A percentile compares a stretch with the other conserved stretches of the same genome.
Evolutionary conservation across 2,329 filamentous ascomycete genomes (phyloP).

Genomic region (Aspergillus vadensis): DNA sequence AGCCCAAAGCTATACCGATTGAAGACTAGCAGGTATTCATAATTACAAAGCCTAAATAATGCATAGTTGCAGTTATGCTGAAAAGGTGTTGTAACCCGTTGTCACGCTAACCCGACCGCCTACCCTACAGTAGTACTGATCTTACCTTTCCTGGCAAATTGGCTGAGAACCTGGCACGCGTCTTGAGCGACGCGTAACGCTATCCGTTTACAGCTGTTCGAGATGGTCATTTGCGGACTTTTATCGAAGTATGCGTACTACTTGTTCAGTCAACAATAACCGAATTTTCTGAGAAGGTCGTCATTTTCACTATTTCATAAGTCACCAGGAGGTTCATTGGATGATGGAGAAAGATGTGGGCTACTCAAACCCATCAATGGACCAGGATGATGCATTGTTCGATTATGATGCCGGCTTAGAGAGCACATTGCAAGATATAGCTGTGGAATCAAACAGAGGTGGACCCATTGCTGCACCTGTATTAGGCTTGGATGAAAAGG

Average conservation of each 20-base stretch:
- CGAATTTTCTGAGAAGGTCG: background rate
- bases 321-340: no score
- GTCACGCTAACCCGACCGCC: background rate
- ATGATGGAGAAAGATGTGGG: constrained; percentile 18
- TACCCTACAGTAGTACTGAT: background rate
- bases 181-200: background rate
- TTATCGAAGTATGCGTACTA: background rate
- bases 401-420: constrained; percentile 69
- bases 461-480: constrained; percentile 51
- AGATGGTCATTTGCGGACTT: background rate
- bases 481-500: constrained; percentile 82
- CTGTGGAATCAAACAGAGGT: constrained; percentile 19
- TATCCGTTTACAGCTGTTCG: background rate
- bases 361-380: constrained; percentile 31
- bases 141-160: background rate
- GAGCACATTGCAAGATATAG: constrained; percentile 50
- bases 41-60: constrained; percentile 3
- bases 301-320: background rate
- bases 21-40: constrained; percentile 10
- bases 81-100: background rate
- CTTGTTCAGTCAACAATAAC: background rate
- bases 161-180: background rate
- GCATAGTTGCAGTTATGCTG: background rate
- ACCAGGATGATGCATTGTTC: constrained; percentile 68
- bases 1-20: constrained; percentile 16